These are phyloP conservation scores for Emiliania huxleyi DNA, from an alignment of 78 protist species.

Conservation along the genomic window DNA sequence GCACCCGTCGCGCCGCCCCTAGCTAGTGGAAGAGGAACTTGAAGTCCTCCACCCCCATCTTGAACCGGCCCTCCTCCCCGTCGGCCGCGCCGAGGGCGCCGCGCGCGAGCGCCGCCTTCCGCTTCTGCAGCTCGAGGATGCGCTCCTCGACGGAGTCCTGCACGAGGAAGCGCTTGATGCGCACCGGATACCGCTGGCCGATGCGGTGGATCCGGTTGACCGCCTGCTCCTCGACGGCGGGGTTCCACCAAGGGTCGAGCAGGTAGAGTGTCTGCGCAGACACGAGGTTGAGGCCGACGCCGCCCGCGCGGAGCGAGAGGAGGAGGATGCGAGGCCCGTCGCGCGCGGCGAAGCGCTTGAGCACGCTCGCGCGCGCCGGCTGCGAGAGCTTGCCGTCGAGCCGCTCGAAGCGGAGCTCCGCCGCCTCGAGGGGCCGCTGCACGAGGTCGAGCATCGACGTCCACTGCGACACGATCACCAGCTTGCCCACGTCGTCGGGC, in stretches of 20 bases:
- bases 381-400: constrained; percentile 31
- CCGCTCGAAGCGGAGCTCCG: neutral
- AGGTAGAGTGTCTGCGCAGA: too few relatives aligned
- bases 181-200: constrained; percentile 85
- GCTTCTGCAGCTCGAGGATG: constrained; percentile 70
- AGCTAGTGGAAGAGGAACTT: neutral
- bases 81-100: neutral
- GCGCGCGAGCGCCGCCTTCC: constrained; percentile 40
- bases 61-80: too few relatives aligned
- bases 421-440: neutral
- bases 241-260: too few relatives aligned
- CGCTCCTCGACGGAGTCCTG: constrained; percentile 68
- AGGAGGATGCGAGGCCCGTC: constrained; percentile 31
- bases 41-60: neutral
- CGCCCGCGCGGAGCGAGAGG: too few relatives aligned
- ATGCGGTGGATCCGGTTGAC: constrained; percentile 80
- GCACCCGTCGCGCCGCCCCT: too few relatives aligned
- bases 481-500: neutral
- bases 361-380: neutral
- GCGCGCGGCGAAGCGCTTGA: neutral
- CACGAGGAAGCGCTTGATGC: constrained; percentile 65
- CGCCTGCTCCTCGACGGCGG: too few relatives aligned
- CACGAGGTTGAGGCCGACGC: constrained; percentile 70
- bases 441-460: constrained; percentile 54
- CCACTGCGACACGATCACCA: neutral